phyloP scores from a whole-genome alignment of 306 rosid genomes.

The Crataegus laevigata region DNA sequence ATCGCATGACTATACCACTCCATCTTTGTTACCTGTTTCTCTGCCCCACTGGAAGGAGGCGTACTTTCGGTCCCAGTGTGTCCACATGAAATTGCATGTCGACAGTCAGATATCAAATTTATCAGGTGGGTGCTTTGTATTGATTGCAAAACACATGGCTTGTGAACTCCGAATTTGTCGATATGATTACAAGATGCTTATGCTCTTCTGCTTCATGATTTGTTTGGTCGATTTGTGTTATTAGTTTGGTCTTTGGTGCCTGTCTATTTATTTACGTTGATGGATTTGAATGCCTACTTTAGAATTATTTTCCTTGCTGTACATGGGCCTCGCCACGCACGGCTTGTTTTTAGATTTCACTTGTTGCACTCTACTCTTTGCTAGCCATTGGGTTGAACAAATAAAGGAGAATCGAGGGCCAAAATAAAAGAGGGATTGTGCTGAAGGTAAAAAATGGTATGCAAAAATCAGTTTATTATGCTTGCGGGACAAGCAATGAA shows the following conservation, averaged over 20 bases:
- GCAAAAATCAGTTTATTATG: too few relatives aligned
- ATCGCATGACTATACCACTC: constrained; percentile 19
- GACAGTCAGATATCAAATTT: constrained; percentile 18
- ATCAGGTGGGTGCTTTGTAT: constrained; percentile 26
- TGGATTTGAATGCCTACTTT: too few relatives aligned
- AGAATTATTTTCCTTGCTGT: too few relatives aligned
- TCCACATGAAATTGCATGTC: constrained; percentile 21
- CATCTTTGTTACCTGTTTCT: constrained; percentile 12
- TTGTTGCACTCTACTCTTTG: too few relatives aligned
- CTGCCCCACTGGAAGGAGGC: constrained; percentile 23
- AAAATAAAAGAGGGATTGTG: too few relatives aligned
- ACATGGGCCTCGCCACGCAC: background rate
- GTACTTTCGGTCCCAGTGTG: constrained; percentile 25
- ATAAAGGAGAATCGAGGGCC: too few relatives aligned
- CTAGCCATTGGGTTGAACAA: too few relatives aligned
- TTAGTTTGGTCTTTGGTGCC: too few relatives aligned
- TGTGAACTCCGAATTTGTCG: background rate
- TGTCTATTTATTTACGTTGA: too few relatives aligned
- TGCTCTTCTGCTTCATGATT: background rate
- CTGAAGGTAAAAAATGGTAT: too few relatives aligned
- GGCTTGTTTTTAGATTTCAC: too few relatives aligned
- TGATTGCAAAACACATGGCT: background rate
- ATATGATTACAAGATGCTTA: background rate
- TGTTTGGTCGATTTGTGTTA: background rate
- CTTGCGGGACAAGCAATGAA: too few relatives aligned